Evolutionary conservation across 1,284 basidiomycete genomes (phyloP).

Genomic region (Puccinia hordei): DNA sequence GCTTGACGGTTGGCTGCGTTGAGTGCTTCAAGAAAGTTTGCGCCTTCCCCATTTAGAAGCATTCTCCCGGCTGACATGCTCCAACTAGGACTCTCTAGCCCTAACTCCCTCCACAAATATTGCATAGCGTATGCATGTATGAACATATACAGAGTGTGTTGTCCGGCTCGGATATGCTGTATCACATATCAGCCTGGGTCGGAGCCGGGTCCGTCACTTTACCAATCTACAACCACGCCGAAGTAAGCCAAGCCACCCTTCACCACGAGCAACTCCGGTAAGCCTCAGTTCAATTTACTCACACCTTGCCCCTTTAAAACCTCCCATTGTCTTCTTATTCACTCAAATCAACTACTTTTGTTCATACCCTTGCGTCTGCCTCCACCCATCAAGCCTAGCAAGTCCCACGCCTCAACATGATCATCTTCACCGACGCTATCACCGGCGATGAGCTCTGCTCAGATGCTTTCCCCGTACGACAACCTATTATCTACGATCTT

Average conservation of each 20-base stretch:
- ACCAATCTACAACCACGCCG: too few species aligned
- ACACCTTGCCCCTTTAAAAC: background rate
- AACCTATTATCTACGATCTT: background rate
- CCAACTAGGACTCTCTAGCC: background rate
- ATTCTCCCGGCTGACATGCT: background rate
- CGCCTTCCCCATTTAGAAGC: too few species aligned
- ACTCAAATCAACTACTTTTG: background rate
- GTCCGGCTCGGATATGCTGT: conserved; percentile 22
- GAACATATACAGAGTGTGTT: background rate
- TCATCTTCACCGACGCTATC: conserved; percentile 63
- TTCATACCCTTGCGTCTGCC: background rate
- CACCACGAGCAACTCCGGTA: too few species aligned
- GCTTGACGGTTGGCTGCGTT: background rate
- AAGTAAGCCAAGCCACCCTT: too few species aligned
- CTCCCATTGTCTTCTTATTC: background rate
- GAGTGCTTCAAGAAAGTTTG: too few species aligned
- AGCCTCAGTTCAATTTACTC: too few species aligned
- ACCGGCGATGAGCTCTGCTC: conserved; percentile 91
- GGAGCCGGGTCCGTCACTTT: too few species aligned
- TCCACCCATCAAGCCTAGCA: background rate
- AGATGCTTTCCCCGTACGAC: conserved; percentile 78
- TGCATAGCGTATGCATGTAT: background rate
- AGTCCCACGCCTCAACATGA: conserved; percentile 16
- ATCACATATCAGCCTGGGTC: too few species aligned
- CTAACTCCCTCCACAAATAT: background rate